Evolutionary conservation across 164 flowering plant species (phyloP), one percentile per base, ranked within the genome.

Genomic region (Magnolia changhungtana): DNA sequence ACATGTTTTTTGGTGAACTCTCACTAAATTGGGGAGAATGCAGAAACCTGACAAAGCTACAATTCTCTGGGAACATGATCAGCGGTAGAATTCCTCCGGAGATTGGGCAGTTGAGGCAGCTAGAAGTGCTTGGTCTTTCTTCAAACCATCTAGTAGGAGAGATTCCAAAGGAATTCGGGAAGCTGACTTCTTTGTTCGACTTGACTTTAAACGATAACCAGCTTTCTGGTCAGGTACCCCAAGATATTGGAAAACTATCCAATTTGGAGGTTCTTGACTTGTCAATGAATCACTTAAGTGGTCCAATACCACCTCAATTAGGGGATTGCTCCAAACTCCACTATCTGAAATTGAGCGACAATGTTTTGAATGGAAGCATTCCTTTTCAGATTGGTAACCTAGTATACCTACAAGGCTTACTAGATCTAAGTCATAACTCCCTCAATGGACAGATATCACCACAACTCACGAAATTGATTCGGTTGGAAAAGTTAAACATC

Each of bases 381-480:
- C 71, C 71, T 27, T 68, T 37, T 68, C 49, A 68, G 13, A 68
- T 68, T 68, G 71, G 71, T 11, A 68, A 71, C 52, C 61, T 71
- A 14, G 37, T 21, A 23, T 20, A 8, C 63, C 74, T 71, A 3
- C 74, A 71, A 2, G 29, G 7, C 10, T 20, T 50, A 50, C 61
- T 71, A 52, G 74, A 71, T 52, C 74, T 71, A 10, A 52, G 74
- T 52, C 63, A 71, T 71, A 71, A 71, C 74, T 52, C 63, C 20
- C 8, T 71, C 16, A 71, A 24, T 24, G 74, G 74, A 23, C 29
- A 50, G 74, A 52, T 71, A 50, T 31, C 63, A 24, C 45, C 24
- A 52, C 61, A 71, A 63, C 63, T 71, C 2, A 45, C 19, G 21
- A 71, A n/a, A 13, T 71, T 71, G 63, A 14, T 51, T 1, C 51